Conservation (phyloP, 495 filamentous ascomycete genomes). For the Penicillium antarcticum region DNA sequence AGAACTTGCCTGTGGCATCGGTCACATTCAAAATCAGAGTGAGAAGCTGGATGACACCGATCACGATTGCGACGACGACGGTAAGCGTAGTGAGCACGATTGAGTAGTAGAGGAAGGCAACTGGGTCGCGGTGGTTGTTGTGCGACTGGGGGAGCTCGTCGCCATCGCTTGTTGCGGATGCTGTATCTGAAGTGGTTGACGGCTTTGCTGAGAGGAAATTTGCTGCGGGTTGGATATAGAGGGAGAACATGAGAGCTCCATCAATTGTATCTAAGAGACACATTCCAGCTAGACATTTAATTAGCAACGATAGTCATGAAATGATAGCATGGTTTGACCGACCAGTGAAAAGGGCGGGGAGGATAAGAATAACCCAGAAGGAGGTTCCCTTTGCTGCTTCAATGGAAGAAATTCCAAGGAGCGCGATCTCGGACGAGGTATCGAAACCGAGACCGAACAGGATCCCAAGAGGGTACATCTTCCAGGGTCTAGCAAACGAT, state of each 20-base stretch:
- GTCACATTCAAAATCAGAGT: constrained; percentile 72
- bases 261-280: constrained; percentile 87
- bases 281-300: constrained; percentile 64
- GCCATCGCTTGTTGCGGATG: constrained; percentile 11
- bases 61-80: constrained; percentile 80
- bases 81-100: constrained; percentile 85
- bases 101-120: constrained; percentile 91
- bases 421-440: constrained; percentile 89
- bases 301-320: neutral
- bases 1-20: constrained; percentile 70
- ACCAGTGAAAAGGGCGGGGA: constrained; percentile 88
- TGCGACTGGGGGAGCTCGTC: constrained; percentile 23
- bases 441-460: constrained; percentile 95
- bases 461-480: constrained; percentile 90
- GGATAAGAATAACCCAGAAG: constrained; percentile 93
- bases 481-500: constrained; percentile 66
- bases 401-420: constrained; percentile 85
- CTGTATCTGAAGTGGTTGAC: constrained; percentile 9
- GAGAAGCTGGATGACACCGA: constrained; percentile 82
- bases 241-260: constrained; percentile 89
- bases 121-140: constrained; percentile 58
- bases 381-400: constrained; percentile 80
- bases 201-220: constrained; percentile 42
- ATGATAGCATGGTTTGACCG: constrained; percentile 8
- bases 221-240: constrained; percentile 68